A percentile compares a stretch with the other conserved stretches of the same genome.
Evolutionary conservation across 192 early-diverging fungal genomes (phyloP).

Genomic region (Backusella liffmaniae): DNA sequence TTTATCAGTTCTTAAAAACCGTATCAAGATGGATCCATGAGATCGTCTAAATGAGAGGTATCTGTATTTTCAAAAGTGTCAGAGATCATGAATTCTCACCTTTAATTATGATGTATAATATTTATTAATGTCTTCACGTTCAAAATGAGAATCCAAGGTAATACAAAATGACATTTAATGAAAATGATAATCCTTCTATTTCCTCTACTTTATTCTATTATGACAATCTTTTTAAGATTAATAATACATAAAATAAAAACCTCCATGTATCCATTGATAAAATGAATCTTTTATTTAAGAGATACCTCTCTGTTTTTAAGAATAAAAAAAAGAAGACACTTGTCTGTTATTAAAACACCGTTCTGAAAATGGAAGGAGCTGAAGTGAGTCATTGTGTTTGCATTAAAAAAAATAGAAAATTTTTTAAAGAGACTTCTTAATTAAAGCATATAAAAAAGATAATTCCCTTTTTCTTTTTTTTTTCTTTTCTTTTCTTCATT

Average conservation of each 20-base stretch:
- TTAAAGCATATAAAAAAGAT: not conserved
- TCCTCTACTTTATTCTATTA: not conserved
- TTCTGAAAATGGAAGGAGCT: not conserved
- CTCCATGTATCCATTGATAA: not conserved
- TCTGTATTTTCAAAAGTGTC: no score
- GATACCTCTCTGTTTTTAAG: not conserved
- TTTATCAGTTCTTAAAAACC: no score
- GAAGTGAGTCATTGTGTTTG: conserved; percentile 7
- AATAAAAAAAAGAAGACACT: not conserved
- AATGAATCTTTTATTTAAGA: not conserved
- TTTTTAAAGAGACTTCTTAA: not conserved
- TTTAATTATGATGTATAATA: not conserved
- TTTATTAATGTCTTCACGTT: not conserved
- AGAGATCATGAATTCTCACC: not conserved
- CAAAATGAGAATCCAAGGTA: not conserved
- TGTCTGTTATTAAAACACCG: not conserved
- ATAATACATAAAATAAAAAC: not conserved
- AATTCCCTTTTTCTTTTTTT: not conserved
- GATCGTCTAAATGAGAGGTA: no score
- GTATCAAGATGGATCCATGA: no score
- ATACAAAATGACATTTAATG: not conserved
- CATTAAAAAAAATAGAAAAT: not conserved
- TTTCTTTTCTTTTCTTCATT: not conserved
- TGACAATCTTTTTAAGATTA: no score
- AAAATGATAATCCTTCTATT: not conserved